These are phyloP conservation scores for Pseudozyma sp. DNA, from an alignment of 1,284 basidiomycete genomes.

Conservation along the genomic window DNA sequence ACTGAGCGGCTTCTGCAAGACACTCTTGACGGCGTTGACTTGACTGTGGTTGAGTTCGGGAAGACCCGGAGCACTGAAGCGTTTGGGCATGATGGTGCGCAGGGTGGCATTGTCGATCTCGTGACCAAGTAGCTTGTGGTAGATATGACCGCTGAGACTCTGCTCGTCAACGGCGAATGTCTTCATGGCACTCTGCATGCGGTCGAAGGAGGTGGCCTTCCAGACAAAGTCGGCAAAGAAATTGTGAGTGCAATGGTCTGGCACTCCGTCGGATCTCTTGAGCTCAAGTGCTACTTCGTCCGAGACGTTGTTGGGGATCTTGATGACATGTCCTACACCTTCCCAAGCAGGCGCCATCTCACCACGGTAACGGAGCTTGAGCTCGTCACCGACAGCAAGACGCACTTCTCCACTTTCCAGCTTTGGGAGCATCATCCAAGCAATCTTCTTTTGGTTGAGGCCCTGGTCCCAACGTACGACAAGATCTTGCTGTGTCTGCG, in stretches of 20 bases:
- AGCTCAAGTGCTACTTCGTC: conserved; percentile 97
- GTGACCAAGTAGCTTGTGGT: conserved; percentile 97
- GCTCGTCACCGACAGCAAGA: conserved; percentile 94
- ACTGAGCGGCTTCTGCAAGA: conserved; percentile 96
- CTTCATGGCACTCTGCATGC: conserved; percentile 99
- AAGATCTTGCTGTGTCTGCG: conserved; percentile 97
- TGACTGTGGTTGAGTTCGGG: conserved; percentile 99
- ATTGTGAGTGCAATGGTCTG: conserved; percentile 91
- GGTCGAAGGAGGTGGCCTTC: conserved; percentile 98
- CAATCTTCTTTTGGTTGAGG: conserved; percentile 95
- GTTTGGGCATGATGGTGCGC: conserved; percentile 87
- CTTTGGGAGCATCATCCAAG: conserved; percentile 96
- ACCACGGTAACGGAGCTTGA: conserved; percentile 88
- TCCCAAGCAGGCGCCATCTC: conserved; percentile 86
- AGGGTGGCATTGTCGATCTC: conserved; percentile 91
- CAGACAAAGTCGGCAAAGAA: conserved; percentile 98
- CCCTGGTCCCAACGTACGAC: conserved; percentile 96
- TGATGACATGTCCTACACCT: conserved; percentile 96
- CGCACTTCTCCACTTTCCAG: conserved; percentile 97
- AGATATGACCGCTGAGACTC: conserved; percentile 98
- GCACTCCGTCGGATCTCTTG: conserved; percentile 90
- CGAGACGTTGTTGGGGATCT: conserved; percentile 98
- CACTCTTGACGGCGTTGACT: conserved; percentile 98
- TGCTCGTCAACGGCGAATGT: conserved; percentile 99
- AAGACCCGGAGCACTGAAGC: conserved; percentile 93